Evolutionary conservation across 2,329 filamentous ascomycete species (phyloP).

Genomic region (Fusarium coicis): DNA sequence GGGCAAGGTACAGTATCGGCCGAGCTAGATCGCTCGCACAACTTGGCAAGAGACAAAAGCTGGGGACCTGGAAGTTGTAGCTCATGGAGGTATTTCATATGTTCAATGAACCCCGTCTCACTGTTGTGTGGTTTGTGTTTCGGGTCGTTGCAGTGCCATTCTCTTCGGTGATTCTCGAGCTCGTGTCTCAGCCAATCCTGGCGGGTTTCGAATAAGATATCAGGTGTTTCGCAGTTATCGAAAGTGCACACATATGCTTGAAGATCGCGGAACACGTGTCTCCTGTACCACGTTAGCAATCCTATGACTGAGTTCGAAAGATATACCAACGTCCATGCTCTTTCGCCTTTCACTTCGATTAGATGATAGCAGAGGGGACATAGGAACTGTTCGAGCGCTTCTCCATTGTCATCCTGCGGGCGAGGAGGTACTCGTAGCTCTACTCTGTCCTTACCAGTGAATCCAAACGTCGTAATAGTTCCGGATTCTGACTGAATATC

Average conservation of each 20-base stretch:
- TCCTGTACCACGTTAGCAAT: neutral
- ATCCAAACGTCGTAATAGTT: neutral
- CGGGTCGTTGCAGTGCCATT: neutral
- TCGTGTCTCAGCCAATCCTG: neutral
- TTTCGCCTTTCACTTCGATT: neutral
- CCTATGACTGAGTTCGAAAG: rapidly evolving
- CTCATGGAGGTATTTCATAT: neutral
- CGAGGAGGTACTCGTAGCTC: neutral
- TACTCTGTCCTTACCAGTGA: neutral
- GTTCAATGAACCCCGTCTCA: neutral
- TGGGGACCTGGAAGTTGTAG: neutral
- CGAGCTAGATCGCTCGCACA: neutral
- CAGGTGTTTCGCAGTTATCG: neutral
- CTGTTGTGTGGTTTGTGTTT: neutral
- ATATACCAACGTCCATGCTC: neutral
- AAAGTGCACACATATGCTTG: neutral
- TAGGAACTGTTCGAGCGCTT: neutral
- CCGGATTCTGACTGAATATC: neutral
- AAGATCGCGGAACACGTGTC: neutral
- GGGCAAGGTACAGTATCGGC: neutral
- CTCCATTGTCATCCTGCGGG: neutral
- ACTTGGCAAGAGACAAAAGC: neutral
- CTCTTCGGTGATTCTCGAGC: neutral
- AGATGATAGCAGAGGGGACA: neutral
- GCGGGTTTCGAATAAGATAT: neutral